phyloP scores from a whole-genome alignment of 2,329 filamentous ascomycete genomes.

The Hypoxylon sp. region DNA sequence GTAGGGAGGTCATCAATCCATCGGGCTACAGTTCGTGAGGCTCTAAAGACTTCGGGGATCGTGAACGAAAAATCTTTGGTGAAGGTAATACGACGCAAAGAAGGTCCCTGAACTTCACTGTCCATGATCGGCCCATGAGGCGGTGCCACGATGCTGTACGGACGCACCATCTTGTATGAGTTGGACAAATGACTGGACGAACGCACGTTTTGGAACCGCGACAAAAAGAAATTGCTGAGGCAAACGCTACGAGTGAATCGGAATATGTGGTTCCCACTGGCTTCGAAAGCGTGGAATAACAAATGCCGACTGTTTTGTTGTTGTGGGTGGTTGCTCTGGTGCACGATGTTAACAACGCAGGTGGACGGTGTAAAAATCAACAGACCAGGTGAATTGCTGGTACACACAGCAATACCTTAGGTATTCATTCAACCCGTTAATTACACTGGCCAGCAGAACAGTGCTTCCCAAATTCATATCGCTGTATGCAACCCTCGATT shows the following conservation, averaged over 20 bases:
- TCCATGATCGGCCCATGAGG: not conserved
- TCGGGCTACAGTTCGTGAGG: slow-evolving; percentile 43
- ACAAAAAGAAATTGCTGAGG: not conserved
- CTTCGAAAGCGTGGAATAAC: not conserved
- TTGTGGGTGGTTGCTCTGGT: not conserved
- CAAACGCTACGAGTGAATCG: too few relatives aligned
- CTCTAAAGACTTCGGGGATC: slow-evolving; percentile 44
- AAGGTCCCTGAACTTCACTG: too few relatives aligned
- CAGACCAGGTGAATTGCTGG: not conserved
- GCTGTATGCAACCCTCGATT: not conserved
- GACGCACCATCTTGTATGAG: not conserved
- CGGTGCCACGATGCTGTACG: not conserved
- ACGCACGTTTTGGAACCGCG: not conserved
- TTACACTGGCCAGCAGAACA: not conserved
- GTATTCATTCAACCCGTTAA: too few relatives aligned
- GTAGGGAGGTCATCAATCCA: slow-evolving; percentile 49
- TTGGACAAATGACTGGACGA: not conserved
- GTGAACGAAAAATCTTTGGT: slow-evolving; percentile 47
- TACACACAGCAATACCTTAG: not conserved
- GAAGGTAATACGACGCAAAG: too few relatives aligned
- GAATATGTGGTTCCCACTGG: too few relatives aligned
- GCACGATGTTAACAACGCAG: not conserved
- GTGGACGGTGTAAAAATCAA: not conserved
- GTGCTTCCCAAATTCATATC: not conserved
- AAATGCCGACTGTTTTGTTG: not conserved